A percentile compares a stretch with the other conserved stretches of the same genome.
Conservation (phyloP, 768 basidiomycete genomes). For the Lentinula sp. region DNA sequence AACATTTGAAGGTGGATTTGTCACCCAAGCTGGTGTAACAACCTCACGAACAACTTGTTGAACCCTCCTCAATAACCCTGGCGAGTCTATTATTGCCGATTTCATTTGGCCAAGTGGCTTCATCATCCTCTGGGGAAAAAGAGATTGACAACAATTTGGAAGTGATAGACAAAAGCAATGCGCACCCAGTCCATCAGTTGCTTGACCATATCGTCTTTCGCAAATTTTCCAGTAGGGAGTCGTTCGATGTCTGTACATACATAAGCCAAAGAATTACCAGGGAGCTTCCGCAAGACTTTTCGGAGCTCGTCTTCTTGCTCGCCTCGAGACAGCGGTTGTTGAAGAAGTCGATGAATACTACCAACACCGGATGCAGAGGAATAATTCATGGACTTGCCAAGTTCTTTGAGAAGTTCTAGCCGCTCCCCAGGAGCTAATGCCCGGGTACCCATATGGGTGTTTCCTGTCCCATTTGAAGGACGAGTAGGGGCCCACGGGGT, state of each 20-base stretch:
- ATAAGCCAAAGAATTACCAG: neutral
- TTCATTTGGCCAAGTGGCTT: neutral
- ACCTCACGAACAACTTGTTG: neutral
- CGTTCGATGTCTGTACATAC: neutral
- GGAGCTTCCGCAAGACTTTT: neutral
- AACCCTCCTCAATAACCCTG: neutral
- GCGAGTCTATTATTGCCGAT: too few relatives aligned
- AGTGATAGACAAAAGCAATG: neutral
- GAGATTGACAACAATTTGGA: neutral
- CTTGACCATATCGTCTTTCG: neutral
- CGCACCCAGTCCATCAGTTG: neutral
- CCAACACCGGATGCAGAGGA: neutral
- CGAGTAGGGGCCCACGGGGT: neutral
- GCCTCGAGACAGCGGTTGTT: neutral
- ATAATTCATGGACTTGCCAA: neutral
- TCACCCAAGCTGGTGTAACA: slow-evolving; percentile 5
- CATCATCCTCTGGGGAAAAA: neutral
- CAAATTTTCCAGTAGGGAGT: neutral
- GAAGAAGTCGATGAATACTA: neutral
- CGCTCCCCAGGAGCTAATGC: neutral
- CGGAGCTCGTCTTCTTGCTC: neutral
- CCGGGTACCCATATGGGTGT: neutral
- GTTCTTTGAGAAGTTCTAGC: neutral
- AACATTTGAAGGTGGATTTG: slow-evolving; percentile 6
- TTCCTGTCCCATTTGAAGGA: neutral